Evolutionary conservation across 2,329 filamentous ascomycete genomes (phyloP).

Genomic region (Stemphylium lycopersici): DNA sequence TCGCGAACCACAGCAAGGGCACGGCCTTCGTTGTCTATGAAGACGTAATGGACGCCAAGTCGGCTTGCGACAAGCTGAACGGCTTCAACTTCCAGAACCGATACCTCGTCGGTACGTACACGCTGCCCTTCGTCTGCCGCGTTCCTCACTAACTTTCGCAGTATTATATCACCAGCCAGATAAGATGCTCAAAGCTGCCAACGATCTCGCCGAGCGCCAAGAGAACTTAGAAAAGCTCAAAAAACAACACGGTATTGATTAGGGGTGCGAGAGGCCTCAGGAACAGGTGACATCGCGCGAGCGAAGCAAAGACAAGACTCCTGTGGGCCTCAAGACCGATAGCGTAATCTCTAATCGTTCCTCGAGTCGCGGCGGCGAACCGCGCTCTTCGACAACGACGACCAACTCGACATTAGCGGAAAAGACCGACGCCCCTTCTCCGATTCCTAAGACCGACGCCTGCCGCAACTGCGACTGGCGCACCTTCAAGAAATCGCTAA

Average conservation of each 20-base stretch:
- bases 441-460: slow-evolving; percentile 21
- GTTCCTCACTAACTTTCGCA: slow-evolving; percentile 34
- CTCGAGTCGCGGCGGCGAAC: slow-evolving; percentile 28
- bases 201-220: slow-evolving; percentile 90
- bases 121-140: background rate
- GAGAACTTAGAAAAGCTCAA: slow-evolving; percentile 99
- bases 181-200: slow-evolving; percentile 84
- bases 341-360: slow-evolving; percentile 37
- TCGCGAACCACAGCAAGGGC: slow-evolving; percentile 95
- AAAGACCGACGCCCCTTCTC: slow-evolving; percentile 26
- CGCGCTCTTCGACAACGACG: slow-evolving; percentile 26
- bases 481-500: slow-evolving; percentile 38
- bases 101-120: slow-evolving; percentile 86
- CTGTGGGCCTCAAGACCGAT: slow-evolving; percentile 46
- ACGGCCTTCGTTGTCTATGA: slow-evolving; percentile 99
- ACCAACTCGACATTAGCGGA: slow-evolving; percentile 33
- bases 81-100: slow-evolving; percentile 99
- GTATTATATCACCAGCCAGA: slow-evolving; percentile 79
- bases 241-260: slow-evolving; percentile 97
- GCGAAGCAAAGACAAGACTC: slow-evolving; percentile 39
- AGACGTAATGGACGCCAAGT: slow-evolving; percentile 98
- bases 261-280: slow-evolving; percentile 61
- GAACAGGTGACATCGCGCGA: slow-evolving; percentile 42
- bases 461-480: slow-evolving; percentile 43
- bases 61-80: slow-evolving; percentile 99